Conservation (phyloP, 805 yeast species). For the Jamesozyma jinghongensis region DNA sequence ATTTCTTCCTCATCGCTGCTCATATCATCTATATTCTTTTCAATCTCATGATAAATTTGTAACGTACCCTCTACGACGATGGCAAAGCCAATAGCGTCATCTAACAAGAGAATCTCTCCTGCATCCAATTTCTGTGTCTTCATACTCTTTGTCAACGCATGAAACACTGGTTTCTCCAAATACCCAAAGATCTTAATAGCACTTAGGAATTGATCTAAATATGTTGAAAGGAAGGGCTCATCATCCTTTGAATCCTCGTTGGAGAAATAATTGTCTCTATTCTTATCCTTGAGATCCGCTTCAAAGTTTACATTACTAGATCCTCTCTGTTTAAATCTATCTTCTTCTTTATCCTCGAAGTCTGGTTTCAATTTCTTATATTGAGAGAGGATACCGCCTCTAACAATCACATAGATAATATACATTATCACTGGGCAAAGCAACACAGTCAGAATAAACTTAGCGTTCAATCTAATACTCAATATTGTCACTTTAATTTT, state of each 20-base stretch:
- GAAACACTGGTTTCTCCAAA: slow-evolving; percentile 80
- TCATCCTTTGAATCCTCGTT: slow-evolving; percentile 1
- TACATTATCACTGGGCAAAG: slow-evolving; percentile 9
- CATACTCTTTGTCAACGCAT: slow-evolving; percentile 85
- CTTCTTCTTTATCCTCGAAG: background rate
- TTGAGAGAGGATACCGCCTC: slow-evolving; percentile 19
- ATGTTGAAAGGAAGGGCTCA: slow-evolving; percentile 39
- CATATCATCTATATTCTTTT: slow-evolving; percentile 14
- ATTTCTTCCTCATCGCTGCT: slow-evolving; percentile 7
- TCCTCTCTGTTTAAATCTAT: background rate
- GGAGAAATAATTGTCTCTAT: background rate
- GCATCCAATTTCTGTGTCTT: slow-evolving; percentile 73
- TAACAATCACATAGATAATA: slow-evolving; percentile 15
- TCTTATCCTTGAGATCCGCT: background rate
- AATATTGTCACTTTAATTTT: slow-evolving; percentile 1
- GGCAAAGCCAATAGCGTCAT: slow-evolving; percentile 74
- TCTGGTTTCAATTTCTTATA: slow-evolving; percentile 21
- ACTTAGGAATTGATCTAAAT: slow-evolving; percentile 78
- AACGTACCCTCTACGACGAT: slow-evolving; percentile 89
- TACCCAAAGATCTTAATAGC: slow-evolving; percentile 94
- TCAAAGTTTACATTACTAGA: background rate
- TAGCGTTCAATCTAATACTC: no score
- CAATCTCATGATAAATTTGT: slow-evolving; percentile 60
- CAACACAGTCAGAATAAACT: no score
- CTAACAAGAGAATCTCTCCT: slow-evolving; percentile 67